A percentile compares a stretch with the other conserved stretches of the same genome.
Evolutionary conservation across 73 alveolate genomes (phyloP).

Genomic region (Breviolum minutum): DNA sequence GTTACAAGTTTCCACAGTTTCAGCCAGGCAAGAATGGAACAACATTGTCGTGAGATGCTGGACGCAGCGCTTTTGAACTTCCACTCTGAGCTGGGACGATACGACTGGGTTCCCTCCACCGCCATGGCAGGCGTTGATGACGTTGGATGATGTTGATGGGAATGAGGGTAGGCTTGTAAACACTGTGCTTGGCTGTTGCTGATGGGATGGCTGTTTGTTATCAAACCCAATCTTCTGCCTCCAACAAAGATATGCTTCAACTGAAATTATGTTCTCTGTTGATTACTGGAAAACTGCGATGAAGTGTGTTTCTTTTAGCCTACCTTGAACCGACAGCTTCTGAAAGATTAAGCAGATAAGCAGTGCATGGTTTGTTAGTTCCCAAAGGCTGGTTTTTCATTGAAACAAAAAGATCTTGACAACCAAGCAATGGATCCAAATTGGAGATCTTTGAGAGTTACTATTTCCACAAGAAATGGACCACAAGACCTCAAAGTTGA

Average conservation of each 20-base stretch:
- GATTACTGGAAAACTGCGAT: background rate
- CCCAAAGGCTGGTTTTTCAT: too few relatives aligned
- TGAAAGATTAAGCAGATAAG: too few relatives aligned
- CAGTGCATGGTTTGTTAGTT: too few relatives aligned
- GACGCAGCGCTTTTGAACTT: constrained; percentile 78
- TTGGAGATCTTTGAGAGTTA: too few relatives aligned
- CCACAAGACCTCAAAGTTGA: too few relatives aligned
- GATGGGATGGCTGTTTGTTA: background rate
- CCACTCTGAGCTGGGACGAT: constrained; percentile 92
- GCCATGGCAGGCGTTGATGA: constrained; percentile 75
- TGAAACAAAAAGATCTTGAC: too few relatives aligned
- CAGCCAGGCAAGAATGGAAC: constrained; percentile 80
- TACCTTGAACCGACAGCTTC: too few relatives aligned
- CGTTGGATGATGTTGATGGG: too few relatives aligned
- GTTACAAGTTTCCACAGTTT: background rate
- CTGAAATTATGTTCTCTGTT: background rate
- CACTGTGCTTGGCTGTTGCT: background rate
- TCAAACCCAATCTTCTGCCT: too few relatives aligned
- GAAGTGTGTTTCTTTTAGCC: too few relatives aligned
- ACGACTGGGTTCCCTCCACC: constrained; percentile 94
- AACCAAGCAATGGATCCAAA: too few relatives aligned
- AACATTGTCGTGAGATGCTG: constrained; percentile 78
- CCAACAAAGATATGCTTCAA: background rate
- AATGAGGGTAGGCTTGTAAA: background rate
- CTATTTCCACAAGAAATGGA: too few relatives aligned